A percentile compares a stretch with the other conserved stretches of the same genome.
These are phyloP conservation scores for Pseudozyma hubeiensis DNA, from an alignment of 1,284 basidiomycete genomes.

Conservation along the genomic window DNA sequence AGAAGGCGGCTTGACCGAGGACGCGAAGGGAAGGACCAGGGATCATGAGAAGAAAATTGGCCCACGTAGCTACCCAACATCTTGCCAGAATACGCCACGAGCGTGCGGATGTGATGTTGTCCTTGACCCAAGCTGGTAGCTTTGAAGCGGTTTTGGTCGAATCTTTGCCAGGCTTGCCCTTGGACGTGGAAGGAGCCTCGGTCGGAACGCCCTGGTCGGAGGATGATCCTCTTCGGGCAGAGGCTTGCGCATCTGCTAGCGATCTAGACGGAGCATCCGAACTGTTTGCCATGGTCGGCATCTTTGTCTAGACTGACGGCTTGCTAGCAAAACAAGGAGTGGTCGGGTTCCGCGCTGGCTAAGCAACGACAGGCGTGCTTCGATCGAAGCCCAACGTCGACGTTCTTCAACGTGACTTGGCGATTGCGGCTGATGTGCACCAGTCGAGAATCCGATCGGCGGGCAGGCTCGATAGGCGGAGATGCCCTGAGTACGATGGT, in stretches of 20 bases:
- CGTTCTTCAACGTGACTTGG: too few relatives aligned
- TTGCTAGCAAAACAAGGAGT: too few relatives aligned
- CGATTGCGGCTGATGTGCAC: too few relatives aligned
- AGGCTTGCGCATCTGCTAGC: background rate
- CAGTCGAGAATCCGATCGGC: too few relatives aligned
- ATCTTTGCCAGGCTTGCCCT: background rate
- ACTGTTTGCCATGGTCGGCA: background rate
- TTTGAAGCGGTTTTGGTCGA: constrained; percentile 12
- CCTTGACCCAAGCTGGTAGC: constrained; percentile 45
- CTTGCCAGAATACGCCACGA: constrained; percentile 38
- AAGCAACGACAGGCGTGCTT: too few relatives aligned
- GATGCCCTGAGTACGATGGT: too few relatives aligned
- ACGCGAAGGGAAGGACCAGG: constrained; percentile 49
- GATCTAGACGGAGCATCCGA: background rate
- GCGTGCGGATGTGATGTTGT: constrained; percentile 44
- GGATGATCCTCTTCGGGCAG: background rate
- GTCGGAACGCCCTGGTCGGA: background rate
- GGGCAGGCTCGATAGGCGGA: too few relatives aligned
- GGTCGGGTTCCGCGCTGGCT: too few relatives aligned
- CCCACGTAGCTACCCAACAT: constrained; percentile 66
- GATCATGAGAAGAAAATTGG: constrained; percentile 62
- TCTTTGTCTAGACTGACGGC: background rate
- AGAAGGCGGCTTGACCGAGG: constrained; percentile 67
- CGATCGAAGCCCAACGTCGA: too few relatives aligned
- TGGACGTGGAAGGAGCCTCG: background rate